Conservation (phyloP, 2,329 filamentous ascomycete species). For the Hypoxylon sp. region DNA sequence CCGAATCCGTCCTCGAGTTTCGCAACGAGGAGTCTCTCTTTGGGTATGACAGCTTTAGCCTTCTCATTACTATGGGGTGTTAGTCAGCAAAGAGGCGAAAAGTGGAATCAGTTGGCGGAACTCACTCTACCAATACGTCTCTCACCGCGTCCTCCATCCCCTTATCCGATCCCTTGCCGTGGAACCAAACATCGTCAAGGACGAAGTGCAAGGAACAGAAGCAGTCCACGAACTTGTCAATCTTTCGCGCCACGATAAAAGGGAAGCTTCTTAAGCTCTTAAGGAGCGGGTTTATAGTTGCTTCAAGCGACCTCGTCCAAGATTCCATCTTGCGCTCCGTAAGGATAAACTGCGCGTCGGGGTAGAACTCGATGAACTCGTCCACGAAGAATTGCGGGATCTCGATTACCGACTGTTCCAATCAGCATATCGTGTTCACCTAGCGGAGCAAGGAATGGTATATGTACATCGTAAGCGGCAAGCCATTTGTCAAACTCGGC, state of each 20-base stretch:
- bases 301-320: constrained; percentile 49
- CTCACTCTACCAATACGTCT: constrained; percentile 31
- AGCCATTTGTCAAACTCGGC: constrained; percentile 46
- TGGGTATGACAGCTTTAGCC: constrained; percentile 45
- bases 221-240: constrained; percentile 39
- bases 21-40: constrained; percentile 47
- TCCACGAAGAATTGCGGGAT: constrained; percentile 47
- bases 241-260: constrained; percentile 40
- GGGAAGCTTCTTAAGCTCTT: constrained; percentile 41
- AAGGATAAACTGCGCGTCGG: constrained; percentile 52
- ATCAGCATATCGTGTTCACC: background rate
- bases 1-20: constrained; percentile 53
- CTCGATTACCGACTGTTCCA: constrained; percentile 40
- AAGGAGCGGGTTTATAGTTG: constrained; percentile 38
- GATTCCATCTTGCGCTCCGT: constrained; percentile 49
- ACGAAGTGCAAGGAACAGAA: constrained; percentile 36
- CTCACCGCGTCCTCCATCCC: constrained; percentile 25
- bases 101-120: background rate
- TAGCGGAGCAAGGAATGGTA: background rate
- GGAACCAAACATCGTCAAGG: constrained; percentile 28
- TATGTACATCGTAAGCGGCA: constrained; percentile 41
- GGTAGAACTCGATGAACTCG: constrained; percentile 48
- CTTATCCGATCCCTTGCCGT: constrained; percentile 29
- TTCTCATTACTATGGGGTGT: constrained; percentile 42
- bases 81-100: constrained; percentile 8